Evolutionary conservation across 2,329 filamentous ascomycete genomes (phyloP).

Genomic region (Penicillium frequentans): DNA sequence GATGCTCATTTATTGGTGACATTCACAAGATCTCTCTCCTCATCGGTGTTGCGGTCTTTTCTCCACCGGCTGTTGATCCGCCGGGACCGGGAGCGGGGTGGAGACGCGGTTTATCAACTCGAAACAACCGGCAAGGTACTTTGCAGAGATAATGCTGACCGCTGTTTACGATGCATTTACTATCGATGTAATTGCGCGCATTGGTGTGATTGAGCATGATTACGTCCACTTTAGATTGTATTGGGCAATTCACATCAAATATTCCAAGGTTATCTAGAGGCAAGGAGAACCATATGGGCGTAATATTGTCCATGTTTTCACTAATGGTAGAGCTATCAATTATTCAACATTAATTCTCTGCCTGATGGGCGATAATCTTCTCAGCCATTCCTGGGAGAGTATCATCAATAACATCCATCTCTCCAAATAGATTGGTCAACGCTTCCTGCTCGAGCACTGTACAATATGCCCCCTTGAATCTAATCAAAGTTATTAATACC

Average conservation of each 20-base stretch:
- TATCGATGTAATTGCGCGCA: background rate
- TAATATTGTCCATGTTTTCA: background rate
- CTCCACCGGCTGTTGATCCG: background rate
- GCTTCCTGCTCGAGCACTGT: conserved; percentile 26
- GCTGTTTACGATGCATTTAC: background rate
- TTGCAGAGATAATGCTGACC: background rate
- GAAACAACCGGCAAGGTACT: background rate
- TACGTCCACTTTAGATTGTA: background rate
- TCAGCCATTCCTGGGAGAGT: conserved; percentile 28
- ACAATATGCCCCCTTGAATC: conserved; percentile 28
- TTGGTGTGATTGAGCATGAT: background rate
- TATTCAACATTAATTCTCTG: background rate
- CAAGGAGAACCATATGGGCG: background rate
- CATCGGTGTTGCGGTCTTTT: background rate
- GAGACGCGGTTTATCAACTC: background rate
- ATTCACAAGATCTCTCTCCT: background rate
- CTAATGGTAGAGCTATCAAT: background rate
- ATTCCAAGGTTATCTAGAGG: too few relatives aligned
- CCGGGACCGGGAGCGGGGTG: background rate
- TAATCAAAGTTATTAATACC: background rate
- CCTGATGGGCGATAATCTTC: conserved; percentile 25
- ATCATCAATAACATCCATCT: conserved; percentile 31
- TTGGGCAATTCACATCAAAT: background rate
- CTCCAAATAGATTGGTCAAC: conserved; percentile 24
- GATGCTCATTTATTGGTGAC: background rate